Base-by-base conservation (phyloP, 495 filamentous ascomycete genomes). In the Sordaria brevicollis region DNA sequence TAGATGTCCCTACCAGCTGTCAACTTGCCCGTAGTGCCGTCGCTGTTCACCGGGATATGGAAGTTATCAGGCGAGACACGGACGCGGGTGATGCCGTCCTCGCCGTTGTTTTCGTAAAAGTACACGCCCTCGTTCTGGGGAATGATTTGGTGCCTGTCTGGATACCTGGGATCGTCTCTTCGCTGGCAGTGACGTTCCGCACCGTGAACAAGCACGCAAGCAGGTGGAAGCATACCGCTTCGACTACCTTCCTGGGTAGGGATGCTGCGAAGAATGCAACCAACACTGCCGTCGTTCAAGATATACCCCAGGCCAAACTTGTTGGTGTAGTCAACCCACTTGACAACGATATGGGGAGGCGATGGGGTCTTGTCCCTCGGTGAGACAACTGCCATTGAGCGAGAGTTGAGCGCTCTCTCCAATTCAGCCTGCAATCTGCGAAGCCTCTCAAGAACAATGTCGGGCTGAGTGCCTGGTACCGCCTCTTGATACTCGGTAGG, bases 261-360 rank as follows among this genome's bases (percentile, higher is more conserved):
- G 41, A 82, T 81, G 67, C 77, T 80, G 36, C 89, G 91, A 68
- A 93, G 90, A 17, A 94, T 89, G 72, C 91, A 93, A 5, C 92
- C 93, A 39, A 93, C 89, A 66, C 89, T 93, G 10, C 93, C 92
- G 75, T 95, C 91, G 65, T 90, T 92, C 36, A 96, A 79, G 41
- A 94, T 91, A 72, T 96, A 96, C 5, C 92, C 93, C 41, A 94
- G 85, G 1, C 93, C 93, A 74, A 93, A 94, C 73, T 92, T 92
- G 78, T 95, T 95, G 33, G 92, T 93, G 73, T 95, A 96, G 74
- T 96, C 93, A n/a, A 96, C 93, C 93, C 93, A 96, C 76, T 94
- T 95, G 29, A 93, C 89, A 29, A 96, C 91, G 35, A 89, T 83
- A 35, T 83, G 82, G 6, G 84, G 84, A 19, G 78, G 77, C 0